These are phyloP conservation scores for Diaporthe sp. DNA, from an alignment of 2,329 filamentous ascomycete genomes.

Conservation along the genomic window DNA sequence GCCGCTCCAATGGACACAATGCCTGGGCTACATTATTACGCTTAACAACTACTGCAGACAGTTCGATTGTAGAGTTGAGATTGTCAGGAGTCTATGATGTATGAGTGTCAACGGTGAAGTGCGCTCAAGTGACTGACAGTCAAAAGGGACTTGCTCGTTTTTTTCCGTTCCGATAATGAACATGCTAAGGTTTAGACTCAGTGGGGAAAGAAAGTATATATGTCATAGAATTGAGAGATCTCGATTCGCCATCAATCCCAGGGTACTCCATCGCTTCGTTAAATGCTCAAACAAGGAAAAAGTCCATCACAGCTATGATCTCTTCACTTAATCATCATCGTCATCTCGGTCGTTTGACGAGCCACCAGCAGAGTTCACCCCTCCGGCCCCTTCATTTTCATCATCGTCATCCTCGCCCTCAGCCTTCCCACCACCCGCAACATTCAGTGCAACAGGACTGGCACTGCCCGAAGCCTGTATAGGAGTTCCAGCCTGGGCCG, in stretches of 20 bases:
- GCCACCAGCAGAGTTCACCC: neutral
- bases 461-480: slow-evolving; percentile 4
- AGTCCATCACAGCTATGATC: no score
- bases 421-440: neutral
- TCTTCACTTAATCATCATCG: neutral
- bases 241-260: neutral
- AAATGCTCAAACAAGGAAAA: neutral
- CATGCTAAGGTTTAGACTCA: neutral
- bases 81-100: neutral
- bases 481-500: slow-evolving; percentile 8
- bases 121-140: neutral
- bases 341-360: neutral
- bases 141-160: neutral
- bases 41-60: no score
- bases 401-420: neutral
- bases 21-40: no score
- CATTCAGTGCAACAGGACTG: slow-evolving; percentile 4
- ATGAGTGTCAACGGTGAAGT: no score
- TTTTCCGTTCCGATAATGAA: neutral
- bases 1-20: no score
- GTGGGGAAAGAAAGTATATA: neutral
- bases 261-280: neutral
- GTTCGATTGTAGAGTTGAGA: no score
- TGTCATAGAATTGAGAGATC: neutral
- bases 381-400: neutral